phyloP scores from a whole-genome alignment of 768 basidiomycete species.

The Termitomyces sp. region DNA sequence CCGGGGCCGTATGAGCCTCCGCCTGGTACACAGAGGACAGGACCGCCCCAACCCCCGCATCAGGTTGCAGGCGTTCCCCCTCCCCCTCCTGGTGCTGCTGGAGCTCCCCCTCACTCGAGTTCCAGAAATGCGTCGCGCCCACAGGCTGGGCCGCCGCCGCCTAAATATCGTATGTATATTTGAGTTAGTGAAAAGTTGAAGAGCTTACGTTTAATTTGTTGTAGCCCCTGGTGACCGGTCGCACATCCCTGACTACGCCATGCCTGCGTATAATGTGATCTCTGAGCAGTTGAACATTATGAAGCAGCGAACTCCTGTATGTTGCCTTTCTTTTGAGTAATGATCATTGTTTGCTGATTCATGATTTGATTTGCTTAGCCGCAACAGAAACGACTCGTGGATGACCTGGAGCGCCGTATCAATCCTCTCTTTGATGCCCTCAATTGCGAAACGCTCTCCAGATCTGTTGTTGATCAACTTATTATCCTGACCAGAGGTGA shows the following conservation, averaged over 20 bases:
- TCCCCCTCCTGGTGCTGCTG: conserved; percentile 32
- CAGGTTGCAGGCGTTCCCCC: conserved; percentile 32
- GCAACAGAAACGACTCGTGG: conserved; percentile 78
- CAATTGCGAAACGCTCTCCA: conserved; percentile 81
- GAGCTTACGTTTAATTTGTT: conserved; percentile 7
- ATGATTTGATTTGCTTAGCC: conserved; percentile 41
- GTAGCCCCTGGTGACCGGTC: conserved; percentile 85
- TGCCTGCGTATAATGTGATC: conserved; percentile 66
- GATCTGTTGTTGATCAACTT: conserved; percentile 67
- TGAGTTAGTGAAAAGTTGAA: not conserved
- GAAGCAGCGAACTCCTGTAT: conserved; percentile 74
- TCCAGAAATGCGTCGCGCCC: conserved; percentile 18
- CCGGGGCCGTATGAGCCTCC: conserved; percentile 42
- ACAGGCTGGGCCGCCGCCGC: conserved; percentile 30
- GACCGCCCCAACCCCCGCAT: conserved; percentile 20
- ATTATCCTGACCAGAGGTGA: conserved; percentile 70
- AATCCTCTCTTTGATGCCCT: conserved; percentile 88
- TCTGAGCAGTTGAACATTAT: conserved; percentile 58
- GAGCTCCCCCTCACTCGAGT: conserved; percentile 16
- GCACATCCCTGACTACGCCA: conserved; percentile 77
- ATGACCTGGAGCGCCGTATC: conserved; percentile 84
- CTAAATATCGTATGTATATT: conserved; percentile 42
- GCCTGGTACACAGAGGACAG: conserved; percentile 27
- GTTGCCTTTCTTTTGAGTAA: conserved; percentile 23
- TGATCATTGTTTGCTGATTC: not conserved